A percentile compares a stretch with the other conserved stretches of the same genome.
Conservation (phyloP, 2,329 filamentous ascomycete genomes). For the Harringtonia aguacate region DNA sequence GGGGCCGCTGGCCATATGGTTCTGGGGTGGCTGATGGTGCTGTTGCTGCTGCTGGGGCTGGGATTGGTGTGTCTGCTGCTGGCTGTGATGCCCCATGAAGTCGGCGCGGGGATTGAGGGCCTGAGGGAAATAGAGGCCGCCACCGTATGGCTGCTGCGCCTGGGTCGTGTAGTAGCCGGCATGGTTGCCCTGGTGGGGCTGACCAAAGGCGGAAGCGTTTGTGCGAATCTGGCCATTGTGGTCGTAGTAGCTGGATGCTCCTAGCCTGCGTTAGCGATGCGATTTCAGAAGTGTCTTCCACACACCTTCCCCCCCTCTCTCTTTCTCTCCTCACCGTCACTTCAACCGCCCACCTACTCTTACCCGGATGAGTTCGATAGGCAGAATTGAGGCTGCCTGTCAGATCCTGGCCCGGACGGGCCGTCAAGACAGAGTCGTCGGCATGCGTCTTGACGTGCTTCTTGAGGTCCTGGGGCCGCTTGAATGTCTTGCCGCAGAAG, state of each 20-base stretch:
- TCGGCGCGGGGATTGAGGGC: constrained; percentile 44
- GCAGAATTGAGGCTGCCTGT: constrained; percentile 34
- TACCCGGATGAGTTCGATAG: constrained; percentile 42
- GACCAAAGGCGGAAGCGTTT: constrained; percentile 39
- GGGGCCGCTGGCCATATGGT: constrained; percentile 1
- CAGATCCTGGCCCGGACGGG: constrained; percentile 38
- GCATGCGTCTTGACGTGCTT: constrained; percentile 99
- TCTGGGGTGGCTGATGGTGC: background rate
- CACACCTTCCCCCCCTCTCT: background rate
- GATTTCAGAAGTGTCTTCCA: constrained; percentile 3
- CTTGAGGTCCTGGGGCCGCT: constrained; percentile 96
- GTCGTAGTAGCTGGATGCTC: constrained; percentile 50
- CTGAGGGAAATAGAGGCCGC: constrained; percentile 62
- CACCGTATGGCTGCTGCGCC: constrained; percentile 45
- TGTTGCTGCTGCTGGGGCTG: constrained; percentile 1
- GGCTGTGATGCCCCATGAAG: constrained; percentile 40
- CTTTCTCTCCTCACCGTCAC: too few relatives aligned
- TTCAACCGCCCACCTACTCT: constrained; percentile 39
- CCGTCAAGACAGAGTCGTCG: constrained; percentile 71
- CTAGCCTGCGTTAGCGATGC: constrained; percentile 20
- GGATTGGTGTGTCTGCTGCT: constrained; percentile 32
- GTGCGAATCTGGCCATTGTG: constrained; percentile 53
- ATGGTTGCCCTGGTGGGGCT: constrained; percentile 45
- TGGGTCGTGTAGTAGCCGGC: constrained; percentile 47
- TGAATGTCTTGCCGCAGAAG: constrained; percentile 98